A percentile compares a stretch with the other conserved stretches of the same genome.
These are phyloP conservation scores for Amaranthus hypochondriacus DNA, from an alignment of 148 eudicot species.

Conservation along the genomic window DNA sequence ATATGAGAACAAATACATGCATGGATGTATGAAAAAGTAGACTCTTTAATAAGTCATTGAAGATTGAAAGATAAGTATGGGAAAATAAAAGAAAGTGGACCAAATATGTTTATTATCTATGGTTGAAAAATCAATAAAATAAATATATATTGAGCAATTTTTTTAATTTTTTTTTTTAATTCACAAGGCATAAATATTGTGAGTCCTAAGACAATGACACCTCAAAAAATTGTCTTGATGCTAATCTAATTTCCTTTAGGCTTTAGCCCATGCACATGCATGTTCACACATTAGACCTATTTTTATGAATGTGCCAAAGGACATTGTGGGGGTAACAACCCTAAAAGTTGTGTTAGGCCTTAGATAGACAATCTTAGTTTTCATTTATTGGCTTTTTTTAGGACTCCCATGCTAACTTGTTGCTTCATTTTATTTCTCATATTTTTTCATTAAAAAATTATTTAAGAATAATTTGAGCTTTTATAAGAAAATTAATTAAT, in stretches of 20 bases:
- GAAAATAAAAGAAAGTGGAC: slow-evolving; percentile 15
- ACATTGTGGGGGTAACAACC: slow-evolving; percentile 13
- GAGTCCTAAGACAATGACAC: slow-evolving; percentile 27
- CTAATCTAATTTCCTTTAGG: slow-evolving; percentile 14
- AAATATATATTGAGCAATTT: background rate
- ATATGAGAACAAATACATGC: no score
- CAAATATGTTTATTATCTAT: slow-evolving; percentile 12
- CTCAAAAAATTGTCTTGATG: slow-evolving; percentile 16
- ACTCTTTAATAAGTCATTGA: no score
- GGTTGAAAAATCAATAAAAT: slow-evolving; percentile 14
- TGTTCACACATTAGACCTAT: background rate
- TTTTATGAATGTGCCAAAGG: slow-evolving; percentile 14
- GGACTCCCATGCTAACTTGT: slow-evolving; percentile 23
- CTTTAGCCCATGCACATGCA: slow-evolving; percentile 26
- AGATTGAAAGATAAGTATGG: no score
- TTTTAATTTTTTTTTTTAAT: background rate
- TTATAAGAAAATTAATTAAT: background rate
- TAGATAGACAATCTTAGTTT: slow-evolving; percentile 22
- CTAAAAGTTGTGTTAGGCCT: slow-evolving; percentile 24
- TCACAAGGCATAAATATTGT: slow-evolving; percentile 17
- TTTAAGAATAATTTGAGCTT: background rate
- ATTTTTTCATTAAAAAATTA: background rate
- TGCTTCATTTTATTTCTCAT: background rate
- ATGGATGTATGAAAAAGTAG: no score
- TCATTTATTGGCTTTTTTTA: slow-evolving; percentile 13